These are phyloP conservation scores for Ambrosia hybrid DNA, from an alignment of 140 eudicot species.

Conservation along the genomic window DNA sequence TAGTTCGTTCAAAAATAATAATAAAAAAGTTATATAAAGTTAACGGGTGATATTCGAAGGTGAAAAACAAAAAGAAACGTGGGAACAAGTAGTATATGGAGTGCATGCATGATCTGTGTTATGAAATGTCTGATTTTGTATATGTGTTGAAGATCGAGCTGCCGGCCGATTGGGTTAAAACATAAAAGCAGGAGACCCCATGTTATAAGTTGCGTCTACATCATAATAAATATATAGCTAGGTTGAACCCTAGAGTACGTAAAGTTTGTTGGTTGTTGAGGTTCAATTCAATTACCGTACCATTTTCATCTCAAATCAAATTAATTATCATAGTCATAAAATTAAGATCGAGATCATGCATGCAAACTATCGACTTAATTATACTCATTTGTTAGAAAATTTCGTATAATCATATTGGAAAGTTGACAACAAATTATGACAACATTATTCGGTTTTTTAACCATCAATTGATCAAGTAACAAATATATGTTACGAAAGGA, in stretches of 20 bases:
- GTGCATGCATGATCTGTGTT: too few species aligned
- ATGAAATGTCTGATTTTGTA: not conserved
- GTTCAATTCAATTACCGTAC: slow-evolving; percentile 2
- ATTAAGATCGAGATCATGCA: too few species aligned
- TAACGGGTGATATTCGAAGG: too few species aligned
- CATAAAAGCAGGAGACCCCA: not conserved
- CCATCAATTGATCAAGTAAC: not conserved
- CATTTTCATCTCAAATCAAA: not conserved
- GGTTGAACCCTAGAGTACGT: not conserved
- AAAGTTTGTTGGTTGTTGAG: slow-evolving; percentile 1
- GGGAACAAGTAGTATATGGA: too few species aligned
- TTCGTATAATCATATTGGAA: not conserved
- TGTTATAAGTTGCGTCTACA: not conserved
- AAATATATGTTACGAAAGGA: slow-evolving; percentile 6
- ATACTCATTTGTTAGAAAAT: too few species aligned
- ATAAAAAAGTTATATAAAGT: too few species aligned
- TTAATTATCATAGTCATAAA: too few species aligned
- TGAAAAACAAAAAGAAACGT: too few species aligned
- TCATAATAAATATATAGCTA: not conserved
- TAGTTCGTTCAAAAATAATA: too few species aligned
- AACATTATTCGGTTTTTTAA: not conserved
- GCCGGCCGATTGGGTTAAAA: not conserved
- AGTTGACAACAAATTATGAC: not conserved
- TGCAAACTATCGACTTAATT: too few species aligned
- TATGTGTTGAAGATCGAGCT: not conserved